phyloP scores from a whole-genome alignment of 169 alveolate genomes.

The Cryptosporidium baileyi region DNA sequence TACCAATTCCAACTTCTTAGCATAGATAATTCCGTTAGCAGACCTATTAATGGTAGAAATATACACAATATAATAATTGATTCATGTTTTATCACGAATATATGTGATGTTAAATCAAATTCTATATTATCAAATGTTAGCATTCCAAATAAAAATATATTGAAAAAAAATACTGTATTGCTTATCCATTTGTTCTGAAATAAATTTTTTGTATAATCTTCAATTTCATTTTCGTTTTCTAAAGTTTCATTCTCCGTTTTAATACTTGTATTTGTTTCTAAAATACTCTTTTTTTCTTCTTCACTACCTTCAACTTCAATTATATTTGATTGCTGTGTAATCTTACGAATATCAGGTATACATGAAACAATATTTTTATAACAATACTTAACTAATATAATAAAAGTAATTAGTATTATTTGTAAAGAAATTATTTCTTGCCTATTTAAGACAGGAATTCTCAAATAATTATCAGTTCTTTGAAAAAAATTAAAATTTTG shows the following conservation, averaged over 20 bases:
- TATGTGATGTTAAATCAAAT: slow-evolving; percentile 17
- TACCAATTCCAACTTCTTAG: slow-evolving; percentile 6
- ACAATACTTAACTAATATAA: background rate
- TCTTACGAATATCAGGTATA: too few relatives aligned
- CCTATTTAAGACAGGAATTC: background rate
- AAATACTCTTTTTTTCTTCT: background rate
- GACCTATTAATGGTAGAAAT: slow-evolving; percentile 26
- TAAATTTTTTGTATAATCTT: background rate
- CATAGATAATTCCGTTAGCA: slow-evolving; percentile 21
- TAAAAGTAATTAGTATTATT: slow-evolving; percentile 1
- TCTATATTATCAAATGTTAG: background rate
- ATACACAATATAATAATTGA: background rate
- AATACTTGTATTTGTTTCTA: background rate
- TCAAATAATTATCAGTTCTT: background rate
- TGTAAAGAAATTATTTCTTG: background rate
- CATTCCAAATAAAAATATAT: slow-evolving; percentile 28
- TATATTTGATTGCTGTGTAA: too few relatives aligned
- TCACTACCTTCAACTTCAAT: background rate
- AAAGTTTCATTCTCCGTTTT: background rate
- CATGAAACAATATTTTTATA: background rate
- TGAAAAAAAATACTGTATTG: background rate
- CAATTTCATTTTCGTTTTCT: background rate
- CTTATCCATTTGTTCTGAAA: background rate
- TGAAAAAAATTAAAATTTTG: background rate
- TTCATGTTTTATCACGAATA: background rate